phyloP scores from a whole-genome alignment of 1,284 basidiomycete species.

The Sanghuangporus sanghuang region DNA sequence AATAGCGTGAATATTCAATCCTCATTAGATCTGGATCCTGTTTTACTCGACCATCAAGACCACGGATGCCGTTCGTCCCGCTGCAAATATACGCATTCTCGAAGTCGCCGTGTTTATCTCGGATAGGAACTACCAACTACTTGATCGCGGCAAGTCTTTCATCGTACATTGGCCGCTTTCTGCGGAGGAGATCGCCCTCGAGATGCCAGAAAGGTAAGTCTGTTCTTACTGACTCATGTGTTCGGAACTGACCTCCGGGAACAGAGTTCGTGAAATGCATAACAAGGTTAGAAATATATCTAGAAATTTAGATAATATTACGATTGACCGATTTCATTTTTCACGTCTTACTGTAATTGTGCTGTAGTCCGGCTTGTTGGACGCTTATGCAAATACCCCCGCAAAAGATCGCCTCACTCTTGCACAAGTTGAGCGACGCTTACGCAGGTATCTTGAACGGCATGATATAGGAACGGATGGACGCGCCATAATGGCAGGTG shows the following conservation, averaged over 20 bases:
- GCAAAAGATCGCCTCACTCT: slow-evolving; percentile 5
- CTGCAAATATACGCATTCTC: slow-evolving; percentile 11
- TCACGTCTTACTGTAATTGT: neutral
- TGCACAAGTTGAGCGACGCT: slow-evolving; percentile 6
- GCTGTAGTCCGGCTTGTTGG: slow-evolving; percentile 10
- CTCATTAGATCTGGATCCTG: neutral
- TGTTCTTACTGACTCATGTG: neutral
- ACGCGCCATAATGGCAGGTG: slow-evolving; percentile 14
- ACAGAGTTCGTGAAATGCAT: slow-evolving; percentile 12
- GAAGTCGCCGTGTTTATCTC: slow-evolving; percentile 14
- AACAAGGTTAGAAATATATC: neutral
- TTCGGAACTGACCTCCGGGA: neutral
- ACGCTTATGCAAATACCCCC: slow-evolving; percentile 6
- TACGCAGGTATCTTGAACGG: slow-evolving; percentile 6
- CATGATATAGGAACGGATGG: slow-evolving; percentile 2
- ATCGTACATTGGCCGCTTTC: slow-evolving; percentile 15
- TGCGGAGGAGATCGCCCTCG: neutral
- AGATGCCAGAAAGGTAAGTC: slow-evolving; percentile 8
- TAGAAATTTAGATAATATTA: neutral
- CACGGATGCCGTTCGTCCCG: slow-evolving; percentile 9
- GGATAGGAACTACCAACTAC: slow-evolving; percentile 12
- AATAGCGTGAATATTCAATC: neutral
- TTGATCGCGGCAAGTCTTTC: slow-evolving; percentile 12
- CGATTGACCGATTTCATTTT: neutral
- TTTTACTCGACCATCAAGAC: neutral